Evolutionary conservation across 148 eudicot genomes (phyloP).

Genomic region (Rhododendron simsii): DNA sequence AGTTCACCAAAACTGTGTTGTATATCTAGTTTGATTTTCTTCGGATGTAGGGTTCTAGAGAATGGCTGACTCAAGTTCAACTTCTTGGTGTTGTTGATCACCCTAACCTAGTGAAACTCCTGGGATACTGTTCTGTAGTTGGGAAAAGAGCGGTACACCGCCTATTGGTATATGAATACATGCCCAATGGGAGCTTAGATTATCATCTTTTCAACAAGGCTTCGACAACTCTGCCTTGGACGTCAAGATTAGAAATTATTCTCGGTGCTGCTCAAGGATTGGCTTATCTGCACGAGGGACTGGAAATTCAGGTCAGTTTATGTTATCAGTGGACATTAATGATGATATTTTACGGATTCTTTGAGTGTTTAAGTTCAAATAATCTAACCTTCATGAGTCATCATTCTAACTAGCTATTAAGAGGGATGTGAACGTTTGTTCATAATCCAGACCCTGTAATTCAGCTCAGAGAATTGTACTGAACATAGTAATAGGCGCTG

Average conservation of each 20-base stretch:
- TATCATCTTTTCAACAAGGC: slow-evolving; percentile 55
- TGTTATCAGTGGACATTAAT: neutral
- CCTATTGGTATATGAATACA: slow-evolving; percentile 75
- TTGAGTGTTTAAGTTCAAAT: neutral
- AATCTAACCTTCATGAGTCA: neutral
- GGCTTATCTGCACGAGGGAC: slow-evolving; percentile 67
- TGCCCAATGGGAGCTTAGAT: slow-evolving; percentile 72
- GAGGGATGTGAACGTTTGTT: neutral
- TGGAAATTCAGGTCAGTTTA: slow-evolving; percentile 61
- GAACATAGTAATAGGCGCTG: neutral
- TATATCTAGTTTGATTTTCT: neutral
- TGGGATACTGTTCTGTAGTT: slow-evolving; percentile 60
- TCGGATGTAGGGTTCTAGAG: slow-evolving; percentile 53
- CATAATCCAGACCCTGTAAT: neutral
- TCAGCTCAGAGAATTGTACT: neutral
- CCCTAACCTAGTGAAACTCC: slow-evolving; percentile 69
- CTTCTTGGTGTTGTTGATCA: slow-evolving; percentile 66
- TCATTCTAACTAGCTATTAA: neutral
- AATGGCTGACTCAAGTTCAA: slow-evolving; percentile 80
- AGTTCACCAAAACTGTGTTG: no score
- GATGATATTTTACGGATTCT: neutral
- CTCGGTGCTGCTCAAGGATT: slow-evolving; percentile 85
- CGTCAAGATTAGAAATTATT: slow-evolving; percentile 54
- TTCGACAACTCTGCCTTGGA: slow-evolving; percentile 58
- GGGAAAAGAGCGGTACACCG: slow-evolving; percentile 15